Evolutionary conservation across 495 filamentous ascomycete species (phyloP).

Genomic region (Cercophora scortea): DNA sequence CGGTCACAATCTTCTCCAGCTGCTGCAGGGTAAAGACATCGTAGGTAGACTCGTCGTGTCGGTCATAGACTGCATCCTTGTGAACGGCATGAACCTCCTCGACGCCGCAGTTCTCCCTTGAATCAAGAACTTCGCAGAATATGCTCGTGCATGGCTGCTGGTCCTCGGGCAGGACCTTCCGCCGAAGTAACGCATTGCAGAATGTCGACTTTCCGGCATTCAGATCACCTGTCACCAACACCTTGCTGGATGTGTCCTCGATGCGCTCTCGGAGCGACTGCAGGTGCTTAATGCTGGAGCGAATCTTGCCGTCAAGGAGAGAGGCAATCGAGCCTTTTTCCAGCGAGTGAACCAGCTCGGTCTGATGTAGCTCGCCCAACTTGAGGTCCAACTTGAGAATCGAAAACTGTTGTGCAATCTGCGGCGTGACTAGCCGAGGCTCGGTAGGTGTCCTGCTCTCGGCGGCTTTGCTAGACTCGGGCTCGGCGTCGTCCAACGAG

Average conservation of each 20-base stretch:
- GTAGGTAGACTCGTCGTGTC: conserved; percentile 89
- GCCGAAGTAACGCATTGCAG: conserved; percentile 87
- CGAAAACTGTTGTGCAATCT: conserved; percentile 93
- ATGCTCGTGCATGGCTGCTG: conserved; percentile 99
- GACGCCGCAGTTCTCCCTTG: conserved; percentile 76
- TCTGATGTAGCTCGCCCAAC: conserved; percentile 73
- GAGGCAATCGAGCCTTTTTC: conserved; percentile 87
- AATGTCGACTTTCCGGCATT: conserved; percentile 99
- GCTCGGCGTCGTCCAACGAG: conserved; percentile 52
- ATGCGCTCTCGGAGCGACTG: conserved; percentile 82
- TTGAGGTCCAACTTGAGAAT: conserved; percentile 92
- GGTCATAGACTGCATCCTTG: conserved; percentile 68
- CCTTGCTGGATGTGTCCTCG: conserved; percentile 95
- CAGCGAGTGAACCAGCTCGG: conserved; percentile 91
- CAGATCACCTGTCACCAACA: conserved; percentile 91
- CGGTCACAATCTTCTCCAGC: conserved; percentile 81
- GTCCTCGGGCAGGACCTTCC: conserved; percentile 91
- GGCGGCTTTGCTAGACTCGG: conserved; percentile 65
- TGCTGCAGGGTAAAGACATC: conserved; percentile 70
- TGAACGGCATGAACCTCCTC: conserved; percentile 96
- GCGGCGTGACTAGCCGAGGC: conserved; percentile 74
- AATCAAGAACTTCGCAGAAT: conserved; percentile 94
- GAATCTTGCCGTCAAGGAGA: conserved; percentile 87
- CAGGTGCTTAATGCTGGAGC: conserved; percentile 85
- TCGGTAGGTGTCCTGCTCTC: conserved; percentile 50